Conservation (phyloP, 345 rosid species). For the Psidium friedrichsthalianum region DNA sequence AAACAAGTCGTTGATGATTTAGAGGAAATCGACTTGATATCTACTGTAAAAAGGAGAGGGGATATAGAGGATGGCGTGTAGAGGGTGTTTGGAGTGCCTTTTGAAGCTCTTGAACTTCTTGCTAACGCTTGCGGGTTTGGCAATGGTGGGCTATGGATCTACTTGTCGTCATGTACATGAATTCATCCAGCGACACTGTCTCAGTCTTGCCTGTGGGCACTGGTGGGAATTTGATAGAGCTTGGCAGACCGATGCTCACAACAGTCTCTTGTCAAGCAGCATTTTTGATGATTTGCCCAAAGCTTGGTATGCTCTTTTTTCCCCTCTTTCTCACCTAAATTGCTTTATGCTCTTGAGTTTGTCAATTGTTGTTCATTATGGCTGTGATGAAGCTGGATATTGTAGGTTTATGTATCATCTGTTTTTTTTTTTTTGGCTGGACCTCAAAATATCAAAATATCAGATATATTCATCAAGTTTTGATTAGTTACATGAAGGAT, state of each 20-base stretch:
- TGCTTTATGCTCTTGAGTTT: neutral
- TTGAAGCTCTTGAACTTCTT: slow-evolving; percentile 77
- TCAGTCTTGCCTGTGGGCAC: slow-evolving; percentile 16
- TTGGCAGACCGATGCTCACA: slow-evolving; percentile 85
- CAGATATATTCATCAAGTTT: neutral
- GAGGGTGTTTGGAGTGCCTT: slow-evolving; percentile 71
- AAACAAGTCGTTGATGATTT: slow-evolving; percentile 14
- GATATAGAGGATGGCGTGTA: slow-evolving; percentile 51
- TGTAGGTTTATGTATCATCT: neutral
- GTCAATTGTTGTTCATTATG: neutral
- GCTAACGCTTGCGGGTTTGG: slow-evolving; percentile 65
- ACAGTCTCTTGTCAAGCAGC: slow-evolving; percentile 42
- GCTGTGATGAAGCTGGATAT: neutral
- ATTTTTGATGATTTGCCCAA: slow-evolving; percentile 56
- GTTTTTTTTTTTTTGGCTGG: neutral
- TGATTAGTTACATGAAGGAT: neutral
- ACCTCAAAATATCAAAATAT: neutral
- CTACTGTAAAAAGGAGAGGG: neutral
- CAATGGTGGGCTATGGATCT: slow-evolving; percentile 90
- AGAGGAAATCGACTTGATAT: slow-evolving; percentile 2
- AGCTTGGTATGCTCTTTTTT: slow-evolving; percentile 61
- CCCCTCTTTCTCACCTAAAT: neutral
- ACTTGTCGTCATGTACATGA: slow-evolving; percentile 70
- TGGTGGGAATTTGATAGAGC: slow-evolving; percentile 26
- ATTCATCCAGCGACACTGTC: slow-evolving; percentile 15